A percentile compares a stretch with the other conserved stretches of the same genome.
phyloP scores from a whole-genome alignment of 75 land plant species.

The Chamaecyparis obtusa region DNA sequence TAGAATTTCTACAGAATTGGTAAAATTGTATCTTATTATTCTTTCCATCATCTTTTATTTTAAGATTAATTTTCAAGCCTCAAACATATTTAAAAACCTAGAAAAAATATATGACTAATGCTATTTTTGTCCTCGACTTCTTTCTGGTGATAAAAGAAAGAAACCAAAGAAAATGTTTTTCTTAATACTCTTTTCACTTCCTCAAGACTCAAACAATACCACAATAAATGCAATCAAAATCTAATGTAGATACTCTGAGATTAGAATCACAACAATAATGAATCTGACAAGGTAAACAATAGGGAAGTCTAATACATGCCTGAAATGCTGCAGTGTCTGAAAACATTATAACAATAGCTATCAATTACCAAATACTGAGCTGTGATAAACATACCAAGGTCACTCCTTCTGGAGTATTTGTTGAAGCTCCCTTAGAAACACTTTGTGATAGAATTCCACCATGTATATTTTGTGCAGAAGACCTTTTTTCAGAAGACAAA shows the following conservation, averaged over 20 bases:
- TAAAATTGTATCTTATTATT: background rate
- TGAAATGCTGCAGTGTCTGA: background rate
- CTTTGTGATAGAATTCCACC: slow-evolving; percentile 15
- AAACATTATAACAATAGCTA: background rate
- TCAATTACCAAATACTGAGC: background rate
- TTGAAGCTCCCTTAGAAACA: slow-evolving; percentile 1
- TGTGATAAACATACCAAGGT: slow-evolving; percentile 1
- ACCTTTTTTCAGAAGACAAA: slow-evolving; percentile 34
- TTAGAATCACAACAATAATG: background rate
- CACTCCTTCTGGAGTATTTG: background rate
- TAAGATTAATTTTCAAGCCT: background rate
- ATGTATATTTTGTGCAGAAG: slow-evolving; percentile 18
- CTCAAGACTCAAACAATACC: background rate
- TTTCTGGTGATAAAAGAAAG: background rate
- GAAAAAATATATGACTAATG: background rate
- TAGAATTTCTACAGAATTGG: background rate
- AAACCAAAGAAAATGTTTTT: background rate
- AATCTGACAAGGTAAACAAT: background rate
- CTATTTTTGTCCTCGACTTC: background rate
- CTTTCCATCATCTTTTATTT: background rate
- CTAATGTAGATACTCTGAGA: background rate
- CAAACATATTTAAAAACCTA: background rate
- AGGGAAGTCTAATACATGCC: background rate
- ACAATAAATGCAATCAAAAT: background rate
- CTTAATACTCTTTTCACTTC: background rate